Evolutionary conservation across 257 asterid genomes (phyloP), one percentile per base, ranked within the genome.

Genomic region (Nicotiana sylvestris): DNA sequence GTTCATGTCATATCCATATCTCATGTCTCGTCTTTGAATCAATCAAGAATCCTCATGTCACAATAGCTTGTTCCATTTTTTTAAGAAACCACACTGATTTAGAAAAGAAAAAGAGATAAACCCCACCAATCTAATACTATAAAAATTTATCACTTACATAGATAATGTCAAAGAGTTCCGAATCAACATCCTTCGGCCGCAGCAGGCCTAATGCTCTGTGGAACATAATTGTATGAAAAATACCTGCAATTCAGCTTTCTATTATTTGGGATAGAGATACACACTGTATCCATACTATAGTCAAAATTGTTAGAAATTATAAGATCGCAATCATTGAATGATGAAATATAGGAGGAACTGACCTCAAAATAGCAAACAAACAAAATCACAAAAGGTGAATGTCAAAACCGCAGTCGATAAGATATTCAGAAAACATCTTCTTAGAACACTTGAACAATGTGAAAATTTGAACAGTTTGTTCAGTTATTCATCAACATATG

Each of bases 141-240:
- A 51, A 51, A 16, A 51, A 51, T 51, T 80, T 64, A 72, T 37
- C n/a, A 89, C 98, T 91, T 82, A 96, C 99, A 84, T 96, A 96
- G 43, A 98, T 94, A 81, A 96, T 96, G 91, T 96, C 99, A 83
- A 96, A 96, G 78, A 96, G 99, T 89, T 96, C 99, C 92, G 91
- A 86, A 86, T 96, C 98, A 70, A 96, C 87, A 81, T 96, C 99
- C 92, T 92, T 96, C 1, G 99, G 99, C 82, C 98, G 98, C 85
- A 96, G 93, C 43, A 96, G 89, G 76, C 99, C 99, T 89, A 96
- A 91, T 83, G 99, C 98, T 90, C 99, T 88, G 81, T 96, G 98
- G 90, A 96, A 96, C 86, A 96, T 85, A 85, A 96, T 85, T 9
- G 98, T 94, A 83, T 96, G 99, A 12, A 96, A 87, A 86, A 94